Percentiles rank a stretch among this genome's conserved stretches.
These are phyloP conservation scores for Elsinoe necatrix DNA, from an alignment of 2,329 filamentous ascomycete genomes.

Conservation along the genomic window DNA sequence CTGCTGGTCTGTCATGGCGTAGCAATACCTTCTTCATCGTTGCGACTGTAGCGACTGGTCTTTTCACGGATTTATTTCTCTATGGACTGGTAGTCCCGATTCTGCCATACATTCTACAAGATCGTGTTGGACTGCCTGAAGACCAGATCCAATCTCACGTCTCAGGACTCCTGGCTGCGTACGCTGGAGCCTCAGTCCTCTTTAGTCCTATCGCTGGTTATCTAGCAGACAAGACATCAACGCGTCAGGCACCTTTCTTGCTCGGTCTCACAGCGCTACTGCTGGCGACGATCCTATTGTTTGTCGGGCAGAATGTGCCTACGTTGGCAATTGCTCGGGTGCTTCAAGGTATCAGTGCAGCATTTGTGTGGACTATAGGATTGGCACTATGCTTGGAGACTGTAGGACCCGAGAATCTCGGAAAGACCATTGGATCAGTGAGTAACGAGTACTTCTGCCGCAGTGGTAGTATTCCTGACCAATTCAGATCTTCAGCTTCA, in stretches of 20 bases:
- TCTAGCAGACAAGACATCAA: constrained; percentile 45
- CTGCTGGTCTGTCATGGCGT: constrained; percentile 43
- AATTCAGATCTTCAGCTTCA: constrained; percentile 48
- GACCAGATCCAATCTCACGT: constrained; percentile 45
- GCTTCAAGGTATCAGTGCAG: constrained; percentile 50
- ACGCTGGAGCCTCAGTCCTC: constrained; percentile 46
- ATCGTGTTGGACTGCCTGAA: constrained; percentile 42
- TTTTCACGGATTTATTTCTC: constrained; percentile 53
- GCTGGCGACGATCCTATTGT: constrained; percentile 48
- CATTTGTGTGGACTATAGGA: constrained; percentile 53
- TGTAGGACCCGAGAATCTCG: constrained; percentile 48
- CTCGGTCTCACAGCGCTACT: constrained; percentile 46
- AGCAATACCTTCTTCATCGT: constrained; percentile 53
- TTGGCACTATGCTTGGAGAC: constrained; percentile 53
- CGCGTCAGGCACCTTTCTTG: constrained; percentile 51
- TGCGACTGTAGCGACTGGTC: constrained; percentile 46
- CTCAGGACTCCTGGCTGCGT: constrained; percentile 47
- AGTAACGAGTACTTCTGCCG: constrained; percentile 19
- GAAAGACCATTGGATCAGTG: constrained; percentile 53
- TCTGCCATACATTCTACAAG: constrained; percentile 48
- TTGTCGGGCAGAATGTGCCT: constrained; percentile 41
- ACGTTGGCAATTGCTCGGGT: constrained; percentile 46
- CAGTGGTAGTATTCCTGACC: neutral
- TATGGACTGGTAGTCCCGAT: constrained; percentile 53
- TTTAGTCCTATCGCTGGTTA: constrained; percentile 46